phyloP scores from a whole-genome alignment of 768 basidiomycete species.

The Sarcodon aspratus region DNA sequence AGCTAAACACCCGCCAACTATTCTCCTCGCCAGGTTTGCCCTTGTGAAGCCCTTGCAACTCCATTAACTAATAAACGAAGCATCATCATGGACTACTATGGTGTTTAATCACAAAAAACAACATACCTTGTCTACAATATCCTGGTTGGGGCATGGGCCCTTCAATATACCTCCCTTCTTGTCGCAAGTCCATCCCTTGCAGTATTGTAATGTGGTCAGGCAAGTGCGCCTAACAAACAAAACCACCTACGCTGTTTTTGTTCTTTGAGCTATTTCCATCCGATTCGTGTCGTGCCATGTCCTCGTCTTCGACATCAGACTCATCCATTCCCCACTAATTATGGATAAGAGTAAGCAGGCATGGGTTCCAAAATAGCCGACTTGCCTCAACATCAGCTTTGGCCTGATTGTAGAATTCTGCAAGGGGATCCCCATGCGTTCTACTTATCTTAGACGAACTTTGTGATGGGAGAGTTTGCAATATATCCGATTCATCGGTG shows the following conservation, averaged over 20 bases:
- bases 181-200: conserved; percentile 62
- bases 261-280: no score
- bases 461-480: no score
- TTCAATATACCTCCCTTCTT: conserved; percentile 22
- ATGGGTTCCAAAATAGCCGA: no score
- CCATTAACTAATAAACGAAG: conserved; percentile 38
- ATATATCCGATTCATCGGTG: no score
- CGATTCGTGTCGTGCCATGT: no score
- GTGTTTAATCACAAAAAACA: not conserved
- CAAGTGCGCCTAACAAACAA: not conserved
- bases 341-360: no score
- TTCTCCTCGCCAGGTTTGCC: conserved; percentile 50
- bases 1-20: conserved; percentile 54
- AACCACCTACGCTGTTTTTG: no score
- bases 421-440: conserved; percentile 38
- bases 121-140: conserved; percentile 60
- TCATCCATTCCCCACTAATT: no score
- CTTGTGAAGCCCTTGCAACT: conserved; percentile 55
- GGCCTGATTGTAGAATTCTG: conserved; percentile 52
- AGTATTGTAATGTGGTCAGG: conserved; percentile 3
- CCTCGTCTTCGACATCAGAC: no score
- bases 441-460: no score
- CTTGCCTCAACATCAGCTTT: conserved; percentile 21
- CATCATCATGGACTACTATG: not conserved
- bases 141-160: conserved; percentile 46